Evolutionary conservation across 495 filamentous ascomycete species (phyloP), one percentile per base, ranked within the genome.

Genomic region (Tuber brumale): DNA sequence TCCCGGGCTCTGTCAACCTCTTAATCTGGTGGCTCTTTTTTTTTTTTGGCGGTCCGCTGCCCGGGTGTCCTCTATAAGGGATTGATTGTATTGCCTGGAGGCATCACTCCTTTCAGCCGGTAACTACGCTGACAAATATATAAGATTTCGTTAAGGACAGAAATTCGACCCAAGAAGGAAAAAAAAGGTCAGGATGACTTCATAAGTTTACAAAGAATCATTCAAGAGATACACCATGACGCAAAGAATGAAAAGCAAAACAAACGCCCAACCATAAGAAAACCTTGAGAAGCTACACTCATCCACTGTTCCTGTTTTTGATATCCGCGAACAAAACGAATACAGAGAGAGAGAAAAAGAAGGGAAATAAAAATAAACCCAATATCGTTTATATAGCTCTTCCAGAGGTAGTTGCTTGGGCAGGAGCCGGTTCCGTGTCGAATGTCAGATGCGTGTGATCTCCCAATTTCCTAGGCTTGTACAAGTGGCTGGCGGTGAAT

Each of bases 371-470:
- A 35, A 35, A 66, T 14, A 35, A 66, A 35, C 12, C 1, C 14
- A 5, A 3, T 66, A 35, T 66, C 57, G 14, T 18, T 18, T 35
- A 66, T 66, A 66, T 31, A 66, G 57, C 57, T 35, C 57, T 31
- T 18, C 57, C 57, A 31, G 57, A 66, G 14, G 57, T 27, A 66
- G 57, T 66, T 66, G 57, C 57, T 66, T 66, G 57, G 31, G 27
- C 57, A 31, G 57, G 57, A 66, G 27, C 88, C 48, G 91, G 89
- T 31, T 94, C 92, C 82, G 93, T 94, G 85, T 97, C 96, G 94
- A 94, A 99, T 16, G 92, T 93, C 61, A 99, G 88, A 84, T 98
- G 97, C 42, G 94, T 97, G 83, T 98, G 95, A 84, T 99, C 95
- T 43, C 95, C 95, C 69, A 99, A 88, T 92, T 98, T 98, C 78